Percentiles rank a stretch among this genome's conserved stretches.
These are phyloP conservation scores for Strigomonas culicis DNA, from an alignment of 208 protist species.

Conservation along the genomic window DNA sequence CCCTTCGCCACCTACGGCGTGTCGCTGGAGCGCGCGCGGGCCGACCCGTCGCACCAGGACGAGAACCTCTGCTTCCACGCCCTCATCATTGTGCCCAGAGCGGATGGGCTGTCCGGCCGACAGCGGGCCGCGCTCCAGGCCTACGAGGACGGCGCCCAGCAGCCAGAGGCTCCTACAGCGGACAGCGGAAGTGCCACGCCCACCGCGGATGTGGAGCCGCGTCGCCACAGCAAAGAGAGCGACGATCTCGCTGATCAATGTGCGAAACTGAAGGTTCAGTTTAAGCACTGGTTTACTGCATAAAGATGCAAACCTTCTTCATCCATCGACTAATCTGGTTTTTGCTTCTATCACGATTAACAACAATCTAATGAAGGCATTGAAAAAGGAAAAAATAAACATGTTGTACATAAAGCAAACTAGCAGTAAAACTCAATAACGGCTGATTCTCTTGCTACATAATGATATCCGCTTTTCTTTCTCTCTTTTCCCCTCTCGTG, in stretches of 20 bases:
- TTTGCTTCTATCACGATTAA: neutral
- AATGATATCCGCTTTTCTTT: neutral
- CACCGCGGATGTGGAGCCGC: neutral
- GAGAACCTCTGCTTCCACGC: constrained; percentile 48
- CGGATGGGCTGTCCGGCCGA: constrained; percentile 44
- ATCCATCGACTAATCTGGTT: neutral
- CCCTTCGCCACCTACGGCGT: constrained; percentile 34
- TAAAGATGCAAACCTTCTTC: neutral
- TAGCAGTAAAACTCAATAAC: too few species aligned
- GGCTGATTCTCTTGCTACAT: too few species aligned
- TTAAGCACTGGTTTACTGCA: constrained; percentile 57
- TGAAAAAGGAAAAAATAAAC: too few species aligned
- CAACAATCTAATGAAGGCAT: too few species aligned
- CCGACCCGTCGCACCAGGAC: neutral
- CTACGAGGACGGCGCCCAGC: constrained; percentile 31
- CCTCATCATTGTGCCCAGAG: constrained; percentile 64
- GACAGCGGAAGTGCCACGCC: neutral
- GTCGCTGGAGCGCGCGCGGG: neutral
- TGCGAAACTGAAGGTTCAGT: constrained; percentile 41
- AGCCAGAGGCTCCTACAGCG: neutral
- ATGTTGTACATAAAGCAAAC: neutral
- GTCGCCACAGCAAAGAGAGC: neutral
- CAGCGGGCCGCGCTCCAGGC: constrained; percentile 42
- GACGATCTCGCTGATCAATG: constrained; percentile 23
- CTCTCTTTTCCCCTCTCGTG: constrained; percentile 1